Evolutionary conservation across 2,329 filamentous ascomycete genomes (phyloP).

Genomic region (Aspergillus candidus): DNA sequence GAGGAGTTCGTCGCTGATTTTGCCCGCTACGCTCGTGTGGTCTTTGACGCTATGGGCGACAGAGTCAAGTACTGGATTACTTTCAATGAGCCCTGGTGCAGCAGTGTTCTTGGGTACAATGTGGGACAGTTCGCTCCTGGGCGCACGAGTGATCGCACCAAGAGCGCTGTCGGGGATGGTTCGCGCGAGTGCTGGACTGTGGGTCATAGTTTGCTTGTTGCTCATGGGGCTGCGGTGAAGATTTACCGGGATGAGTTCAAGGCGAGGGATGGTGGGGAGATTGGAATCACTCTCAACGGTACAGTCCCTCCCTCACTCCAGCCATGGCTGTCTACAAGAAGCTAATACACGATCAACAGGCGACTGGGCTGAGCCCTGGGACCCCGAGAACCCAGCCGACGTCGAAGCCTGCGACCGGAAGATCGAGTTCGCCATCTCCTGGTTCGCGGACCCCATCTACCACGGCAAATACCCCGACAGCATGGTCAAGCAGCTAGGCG

Average conservation of each 20-base stretch:
- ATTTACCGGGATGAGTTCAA: slow-evolving; percentile 80
- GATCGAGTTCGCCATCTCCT: slow-evolving; percentile 79
- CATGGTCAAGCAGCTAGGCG: slow-evolving; percentile 74
- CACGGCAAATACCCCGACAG: slow-evolving; percentile 75
- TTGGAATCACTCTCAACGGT: slow-evolving; percentile 84
- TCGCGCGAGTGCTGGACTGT: slow-evolving; percentile 74
- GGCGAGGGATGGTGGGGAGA: slow-evolving; percentile 62
- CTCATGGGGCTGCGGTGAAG: slow-evolving; percentile 75
- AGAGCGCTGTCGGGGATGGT: slow-evolving; percentile 66
- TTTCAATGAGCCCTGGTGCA: slow-evolving; percentile 87
- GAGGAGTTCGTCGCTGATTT: slow-evolving; percentile 78
- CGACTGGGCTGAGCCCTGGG: slow-evolving; percentile 77
- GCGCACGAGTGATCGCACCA: slow-evolving; percentile 68
- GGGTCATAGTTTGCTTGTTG: slow-evolving; percentile 72
- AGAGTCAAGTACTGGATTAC: slow-evolving; percentile 83
- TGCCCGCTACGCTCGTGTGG: slow-evolving; percentile 67
- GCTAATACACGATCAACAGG: slow-evolving; percentile 38
- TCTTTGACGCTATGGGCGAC: slow-evolving; percentile 66
- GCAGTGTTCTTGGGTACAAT: slow-evolving; percentile 71
- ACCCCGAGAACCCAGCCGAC: slow-evolving; percentile 67
- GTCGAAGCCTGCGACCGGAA: slow-evolving; percentile 72
- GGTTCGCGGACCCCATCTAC: slow-evolving; percentile 87
- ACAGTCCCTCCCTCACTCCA: slow-evolving; percentile 16
- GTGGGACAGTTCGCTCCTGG: slow-evolving; percentile 75
- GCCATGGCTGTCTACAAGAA: background rate